These are phyloP conservation scores for Retiboletus flavoniger DNA, from an alignment of 1,284 basidiomycete species.

Conservation along the genomic window DNA sequence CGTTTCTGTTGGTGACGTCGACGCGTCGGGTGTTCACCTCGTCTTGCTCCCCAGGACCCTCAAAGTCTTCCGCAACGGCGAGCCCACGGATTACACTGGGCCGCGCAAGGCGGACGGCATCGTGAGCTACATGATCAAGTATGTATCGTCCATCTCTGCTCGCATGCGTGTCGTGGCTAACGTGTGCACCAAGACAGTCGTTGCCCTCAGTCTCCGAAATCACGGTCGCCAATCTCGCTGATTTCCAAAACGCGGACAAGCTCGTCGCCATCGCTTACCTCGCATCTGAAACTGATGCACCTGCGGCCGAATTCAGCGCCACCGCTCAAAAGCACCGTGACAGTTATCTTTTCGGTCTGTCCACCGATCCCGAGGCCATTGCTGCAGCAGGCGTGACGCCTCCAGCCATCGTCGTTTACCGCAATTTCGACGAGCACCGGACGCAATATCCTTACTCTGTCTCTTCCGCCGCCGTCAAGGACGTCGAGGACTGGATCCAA, in stretches of 20 bases:
- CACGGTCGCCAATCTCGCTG: conserved; percentile 71
- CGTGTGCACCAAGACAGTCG: conserved; percentile 65
- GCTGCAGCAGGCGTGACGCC: conserved; percentile 70
- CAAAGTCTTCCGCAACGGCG: conserved; percentile 91
- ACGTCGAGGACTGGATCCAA: conserved; percentile 77
- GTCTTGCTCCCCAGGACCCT: conserved; percentile 52
- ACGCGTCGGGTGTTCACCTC: background rate
- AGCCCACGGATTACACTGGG: conserved; percentile 77
- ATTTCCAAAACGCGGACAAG: conserved; percentile 89
- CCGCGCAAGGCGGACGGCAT: conserved; percentile 96
- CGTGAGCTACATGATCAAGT: conserved; percentile 98
- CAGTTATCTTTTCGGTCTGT: conserved; percentile 88
- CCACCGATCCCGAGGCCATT: conserved; percentile 70
- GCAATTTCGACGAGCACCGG: conserved; percentile 86
- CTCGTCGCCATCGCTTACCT: conserved; percentile 90
- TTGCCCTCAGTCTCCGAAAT: conserved; percentile 92
- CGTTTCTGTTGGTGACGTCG: background rate
- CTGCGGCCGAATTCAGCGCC: conserved; percentile 71
- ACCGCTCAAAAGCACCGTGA: conserved; percentile 89
- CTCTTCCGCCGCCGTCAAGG: conserved; percentile 53
- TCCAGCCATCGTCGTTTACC: conserved; percentile 91
- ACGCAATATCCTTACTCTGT: conserved; percentile 71
- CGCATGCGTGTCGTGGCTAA: conserved; percentile 4
- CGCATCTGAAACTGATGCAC: conserved; percentile 62
- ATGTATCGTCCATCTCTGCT: conserved; percentile 32